Conservation (phyloP, 345 rosid species). For the sweet orange (Citrus sinensis) region DNA sequence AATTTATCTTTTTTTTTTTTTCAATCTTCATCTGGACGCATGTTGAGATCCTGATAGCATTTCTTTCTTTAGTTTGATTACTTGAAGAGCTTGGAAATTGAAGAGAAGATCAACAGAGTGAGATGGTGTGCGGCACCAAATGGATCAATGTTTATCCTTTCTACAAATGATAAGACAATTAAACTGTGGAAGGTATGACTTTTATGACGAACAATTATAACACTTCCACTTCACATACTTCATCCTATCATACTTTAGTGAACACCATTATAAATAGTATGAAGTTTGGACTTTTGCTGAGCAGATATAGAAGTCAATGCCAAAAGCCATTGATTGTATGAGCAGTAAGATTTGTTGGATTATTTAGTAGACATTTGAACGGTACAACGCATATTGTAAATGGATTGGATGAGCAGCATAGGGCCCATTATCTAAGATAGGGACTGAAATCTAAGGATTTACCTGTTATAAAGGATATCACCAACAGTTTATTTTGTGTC, state of each 20-base stretch:
- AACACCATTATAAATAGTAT: not conserved
- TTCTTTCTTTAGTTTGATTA: conserved; percentile 49
- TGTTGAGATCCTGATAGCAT: conserved; percentile 7
- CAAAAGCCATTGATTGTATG: not conserved
- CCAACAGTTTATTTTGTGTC: not conserved
- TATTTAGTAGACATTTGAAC: not conserved
- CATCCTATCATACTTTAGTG: not conserved
- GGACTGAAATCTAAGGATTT: not conserved
- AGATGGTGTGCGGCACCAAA: conserved; percentile 53
- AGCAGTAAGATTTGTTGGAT: not conserved
- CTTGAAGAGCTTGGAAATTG: conserved; percentile 70
- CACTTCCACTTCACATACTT: not conserved
- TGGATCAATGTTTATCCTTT: conserved; percentile 48
- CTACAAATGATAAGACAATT: conserved; percentile 67
- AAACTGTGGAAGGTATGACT: conserved; percentile 66
- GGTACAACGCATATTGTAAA: not conserved
- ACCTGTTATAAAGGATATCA: not conserved
- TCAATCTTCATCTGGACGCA: no score
- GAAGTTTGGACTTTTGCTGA: not conserved
- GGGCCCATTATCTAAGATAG: not conserved
- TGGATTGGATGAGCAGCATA: not conserved
- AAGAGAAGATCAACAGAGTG: conserved; percentile 58
- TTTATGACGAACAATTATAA: not conserved
- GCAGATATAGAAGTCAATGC: not conserved
- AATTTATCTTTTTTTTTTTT: not conserved